Evolutionary conservation across 2,329 filamentous ascomycete genomes (phyloP), one percentile per base, ranked within the genome.

Genomic region (Colletotrichum cordylinicola): DNA sequence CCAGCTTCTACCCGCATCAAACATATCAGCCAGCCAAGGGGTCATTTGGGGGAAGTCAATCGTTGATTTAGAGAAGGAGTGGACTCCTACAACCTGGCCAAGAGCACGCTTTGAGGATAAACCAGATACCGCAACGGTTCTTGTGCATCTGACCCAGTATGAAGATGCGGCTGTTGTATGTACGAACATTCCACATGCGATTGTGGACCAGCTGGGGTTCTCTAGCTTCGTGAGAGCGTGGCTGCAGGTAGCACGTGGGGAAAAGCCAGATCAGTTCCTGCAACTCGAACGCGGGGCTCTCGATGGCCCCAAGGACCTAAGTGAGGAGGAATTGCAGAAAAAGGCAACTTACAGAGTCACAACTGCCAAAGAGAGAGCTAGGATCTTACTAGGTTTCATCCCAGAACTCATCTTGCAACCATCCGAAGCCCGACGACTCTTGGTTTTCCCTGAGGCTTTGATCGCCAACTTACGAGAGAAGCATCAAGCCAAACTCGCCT

Each of bases 131-230:
- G 78, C 79, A 3, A 62, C 77, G n/a, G 67, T 80, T 13, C 70
- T 79, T 9, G 78, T 80, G 4, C 79, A 80, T 56, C 48, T 80
- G 16, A 78, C 76, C 8, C 62, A 58, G 33, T 80, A 77, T 64
- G 61, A 31, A 7, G 48, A 80, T 43, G 78, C 77, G 12, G 78
- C 78, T 1, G 67, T 80, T 7, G 16, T 80, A 6, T 31, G 55
- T 3, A 37, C 75, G n/a, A 80, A 75, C 67, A 27, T 79, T 15
- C 79, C 78, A 6, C 79, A 80, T 68, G 58, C 72, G n/a, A 77
- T 80, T 4, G 56, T 66, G 64, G 79, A 80, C 52, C 76, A 79
- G 58, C 70, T 78, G 64, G 79, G 79, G 10, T 73, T 58, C 56
- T 78, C 70, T 15, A 78, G 76, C 56, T 27, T 80, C 29, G 61